Base-by-base conservation (phyloP, 2,329 filamentous ascomycete species). In the Zymoseptoria tritici region DNA sequence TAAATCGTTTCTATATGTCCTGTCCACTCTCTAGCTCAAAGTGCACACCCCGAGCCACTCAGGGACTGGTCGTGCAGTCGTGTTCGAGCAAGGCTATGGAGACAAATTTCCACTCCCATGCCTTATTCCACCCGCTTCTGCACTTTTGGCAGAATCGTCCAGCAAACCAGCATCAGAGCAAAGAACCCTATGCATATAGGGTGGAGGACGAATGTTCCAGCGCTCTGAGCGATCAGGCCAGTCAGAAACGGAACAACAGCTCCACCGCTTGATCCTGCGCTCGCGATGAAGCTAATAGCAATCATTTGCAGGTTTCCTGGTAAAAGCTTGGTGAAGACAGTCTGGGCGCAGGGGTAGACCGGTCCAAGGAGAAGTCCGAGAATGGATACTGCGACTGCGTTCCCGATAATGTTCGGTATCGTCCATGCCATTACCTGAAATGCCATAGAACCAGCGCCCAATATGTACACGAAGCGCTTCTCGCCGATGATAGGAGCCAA, bases 391-490 rank as follows among this genome's bases (percentile, higher is more conserved):
- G 79, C 78, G 26, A 81, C 76, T n/a, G 78, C 76, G 53, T 80
- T 75, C 26, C 77, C 77, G 58, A 79, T 77, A 46, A 74, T 65
- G 54, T 71, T 73, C 11, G 61, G 62, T 4, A 64, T 62, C 31
- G 73, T 52, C 90, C 90, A 94, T 9, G 90, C 86, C 24, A 94
- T 77, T n/a, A 91, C 73, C 74, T 94, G 83, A 64, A 93, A 89
- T 0, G 81, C 76, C 3, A 85, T 78, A 0, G 87, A 83, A 2
- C 86, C 86, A 5, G 79, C 67, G 0, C 84, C 81, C 46, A 90
- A 79, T 2, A 76, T 73, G 65, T 87, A 83, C 1, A 93, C 88
- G 63, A 87, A 88, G 5, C 73, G 71, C 70, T 85, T 87, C 76
- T 93, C 89, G 55, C 90, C 90, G 13, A 92, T 73, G 42, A 78